Base-by-base conservation (phyloP, 805 yeast species). In the Candida quercuum region DNA sequence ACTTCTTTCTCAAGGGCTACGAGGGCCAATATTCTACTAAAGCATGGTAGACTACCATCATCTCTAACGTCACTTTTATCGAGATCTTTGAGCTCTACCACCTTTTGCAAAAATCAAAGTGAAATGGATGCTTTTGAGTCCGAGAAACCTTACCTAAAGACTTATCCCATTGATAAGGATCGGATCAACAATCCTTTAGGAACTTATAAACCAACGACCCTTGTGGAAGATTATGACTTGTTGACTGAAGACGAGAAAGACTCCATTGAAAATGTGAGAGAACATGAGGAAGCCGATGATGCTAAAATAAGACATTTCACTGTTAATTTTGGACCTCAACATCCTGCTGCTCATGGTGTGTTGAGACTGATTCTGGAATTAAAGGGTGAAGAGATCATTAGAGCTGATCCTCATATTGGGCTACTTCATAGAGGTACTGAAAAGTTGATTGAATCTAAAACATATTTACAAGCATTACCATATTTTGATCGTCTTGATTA, bases 281-380 rank as follows among this genome's bases (percentile, higher is more conserved):
- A 44, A 9, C 28, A 31, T 16, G 42, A 37, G 14, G 41, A 41
- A 33, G 31, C 31, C 8, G 53, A 52, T 30, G 41, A 45, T 28
- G 40, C 55, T 28, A 72, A 84, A 60, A 79, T 86, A 56, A 78
- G 95, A 61, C 94, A 85, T 59, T 86, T 86, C 69, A 86, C 95
- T 35, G 79, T 86, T 59, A 86, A 86, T 65, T 86, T 86, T 59
- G 95, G 95, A 26, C 95, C 95, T 34, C 95, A 86, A 66, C 95
- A 86, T 68, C 95, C 95, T 18, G 95, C 95, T 45, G 95, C 95
- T 21, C 95, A 86, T 67, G 95, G 95, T 49, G 95, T 86, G 63
- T 69, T 86, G 68, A 76, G 95, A 59, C 71, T 86, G 61, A 86
- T 86, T 61, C 68, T 86, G 56, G 95, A 86, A 66, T 73, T 86